Base-by-base conservation (phyloP, 257 asterid species). In the Ophiorrhiza pumila region DNA sequence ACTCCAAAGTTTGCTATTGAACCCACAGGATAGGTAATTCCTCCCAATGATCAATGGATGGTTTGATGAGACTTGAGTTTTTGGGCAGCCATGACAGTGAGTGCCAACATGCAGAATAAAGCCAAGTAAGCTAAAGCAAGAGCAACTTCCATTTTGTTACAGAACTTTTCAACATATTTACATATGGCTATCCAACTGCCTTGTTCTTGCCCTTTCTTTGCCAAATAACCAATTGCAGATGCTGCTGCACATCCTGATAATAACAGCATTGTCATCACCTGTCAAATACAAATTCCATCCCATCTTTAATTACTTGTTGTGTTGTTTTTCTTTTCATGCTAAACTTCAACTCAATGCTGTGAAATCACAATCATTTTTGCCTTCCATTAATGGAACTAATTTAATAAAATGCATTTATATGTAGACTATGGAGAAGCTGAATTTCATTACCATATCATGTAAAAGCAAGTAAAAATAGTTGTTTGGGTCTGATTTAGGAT, bases 51-150 rank as follows among this genome's bases (percentile, higher is more conserved):
- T 42, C 34, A 56, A 53, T 58, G 75, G 27, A n/a, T 31, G 61
- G 68, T 34, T 20, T n/a, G 76, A 46, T n/a, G 76, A 46, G 76
- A 47, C 55, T 61, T 73, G 77, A 73, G 77, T 23, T 73, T 55
- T 65, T 34, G 50, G 35, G 77, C 77, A 50, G 55, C 77, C 71
- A 49, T 47, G 20, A 73, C 0, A 35, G 77, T 61, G 12, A 73
- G 77, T 27, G 18, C 14, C 12, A 73, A 73, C 64, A 64, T 37
- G 71, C 55, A 62, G 35, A 73, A 4, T 53, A 73, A 73, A 23
- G 77, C 77, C n/a, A 72, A 35, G 52, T 49, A 73, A 34, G 71
- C 42, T 9, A 73, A 37, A 2, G 42, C 71, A 4, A 73, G 53
- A 20, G 77, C 59, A 10, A 63, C 1, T 2, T 47, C 43, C 7